These are phyloP conservation scores for Rubus parviflorus DNA, from an alignment of 306 rosid species.

Conservation along the genomic window DNA sequence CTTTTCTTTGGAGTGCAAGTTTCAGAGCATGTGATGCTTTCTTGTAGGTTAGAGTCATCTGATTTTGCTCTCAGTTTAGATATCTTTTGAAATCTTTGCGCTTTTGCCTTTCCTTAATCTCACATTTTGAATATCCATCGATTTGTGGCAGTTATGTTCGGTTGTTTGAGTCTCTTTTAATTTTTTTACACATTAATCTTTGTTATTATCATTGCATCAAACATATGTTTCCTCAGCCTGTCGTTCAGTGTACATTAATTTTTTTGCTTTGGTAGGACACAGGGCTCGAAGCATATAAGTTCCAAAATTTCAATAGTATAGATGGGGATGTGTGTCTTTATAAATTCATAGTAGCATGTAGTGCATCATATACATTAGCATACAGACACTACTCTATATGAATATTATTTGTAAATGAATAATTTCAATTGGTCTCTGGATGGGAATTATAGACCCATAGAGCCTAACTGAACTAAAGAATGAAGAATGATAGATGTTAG, in stretches of 20 bases:
- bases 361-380: not conserved
- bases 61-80: conserved; percentile 26
- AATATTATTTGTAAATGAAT: not conserved
- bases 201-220: not conserved
- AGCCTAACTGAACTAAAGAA: not conserved
- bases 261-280: not conserved
- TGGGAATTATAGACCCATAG: not conserved
- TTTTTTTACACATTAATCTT: not conserved
- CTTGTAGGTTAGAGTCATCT: conserved; percentile 58
- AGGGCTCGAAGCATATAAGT: not conserved
- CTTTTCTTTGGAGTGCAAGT: conserved; percentile 36
- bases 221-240: not conserved
- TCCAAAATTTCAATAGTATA: not conserved
- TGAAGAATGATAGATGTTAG: conserved; percentile 4
- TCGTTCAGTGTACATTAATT: not conserved
- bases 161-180: conserved; percentile 16
- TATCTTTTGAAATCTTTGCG: conserved; percentile 32
- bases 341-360: not conserved
- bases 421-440: not conserved
- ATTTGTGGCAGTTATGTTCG: conserved; percentile 21
- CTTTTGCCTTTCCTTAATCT: conserved; percentile 27
- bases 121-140: conserved; percentile 21
- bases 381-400: not conserved
- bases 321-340: not conserved
- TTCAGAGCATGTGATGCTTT: conserved; percentile 65